phyloP scores from a whole-genome alignment of 352 stramenopile genomes.

The Pythium plurisporium region DNA sequence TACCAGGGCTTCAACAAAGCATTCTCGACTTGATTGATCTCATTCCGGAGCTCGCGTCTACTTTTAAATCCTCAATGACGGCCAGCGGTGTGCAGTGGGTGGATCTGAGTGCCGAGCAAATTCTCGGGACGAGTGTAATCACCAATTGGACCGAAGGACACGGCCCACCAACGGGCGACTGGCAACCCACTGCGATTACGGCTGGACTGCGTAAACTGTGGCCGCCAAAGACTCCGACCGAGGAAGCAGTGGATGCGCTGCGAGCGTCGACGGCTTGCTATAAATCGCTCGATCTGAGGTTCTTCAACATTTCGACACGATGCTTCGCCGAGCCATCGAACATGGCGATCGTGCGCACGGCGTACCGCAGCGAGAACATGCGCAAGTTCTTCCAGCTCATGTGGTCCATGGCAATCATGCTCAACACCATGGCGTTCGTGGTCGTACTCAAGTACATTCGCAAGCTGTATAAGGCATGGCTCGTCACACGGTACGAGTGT shows the following conservation, averaged over 20 bases:
- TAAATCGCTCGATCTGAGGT: constrained; percentile 31
- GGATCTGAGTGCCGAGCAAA: constrained; percentile 12
- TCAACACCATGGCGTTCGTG: constrained; percentile 43
- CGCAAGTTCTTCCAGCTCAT: constrained; percentile 37
- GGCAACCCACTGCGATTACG: constrained; percentile 28
- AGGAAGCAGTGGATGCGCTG: constrained; percentile 19
- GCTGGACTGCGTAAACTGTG: constrained; percentile 37
- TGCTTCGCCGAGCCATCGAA: constrained; percentile 35
- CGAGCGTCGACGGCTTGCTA: constrained; percentile 36
- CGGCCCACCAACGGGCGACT: constrained; percentile 22
- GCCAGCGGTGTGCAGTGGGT: constrained; percentile 13
- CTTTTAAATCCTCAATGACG: constrained; percentile 23
- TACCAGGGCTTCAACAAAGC: constrained; percentile 21
- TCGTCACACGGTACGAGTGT: constrained; percentile 31
- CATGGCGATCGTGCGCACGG: constrained; percentile 10
- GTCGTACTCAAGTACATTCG: constrained; percentile 44
- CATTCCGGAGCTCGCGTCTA: constrained; percentile 6
- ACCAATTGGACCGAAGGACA: constrained; percentile 21
- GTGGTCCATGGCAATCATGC: constrained; percentile 39
- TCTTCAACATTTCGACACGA: constrained; percentile 23
- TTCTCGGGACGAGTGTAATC: constrained; percentile 28
- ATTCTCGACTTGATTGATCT: constrained; percentile 27
- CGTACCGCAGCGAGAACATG: constrained; percentile 27
- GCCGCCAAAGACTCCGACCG: constrained; percentile 33
- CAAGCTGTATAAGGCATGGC: constrained; percentile 31